These are phyloP conservation scores for Albophoma yamanashiensis DNA, from an alignment of 2,329 filamentous ascomycete genomes.

Conservation along the genomic window DNA sequence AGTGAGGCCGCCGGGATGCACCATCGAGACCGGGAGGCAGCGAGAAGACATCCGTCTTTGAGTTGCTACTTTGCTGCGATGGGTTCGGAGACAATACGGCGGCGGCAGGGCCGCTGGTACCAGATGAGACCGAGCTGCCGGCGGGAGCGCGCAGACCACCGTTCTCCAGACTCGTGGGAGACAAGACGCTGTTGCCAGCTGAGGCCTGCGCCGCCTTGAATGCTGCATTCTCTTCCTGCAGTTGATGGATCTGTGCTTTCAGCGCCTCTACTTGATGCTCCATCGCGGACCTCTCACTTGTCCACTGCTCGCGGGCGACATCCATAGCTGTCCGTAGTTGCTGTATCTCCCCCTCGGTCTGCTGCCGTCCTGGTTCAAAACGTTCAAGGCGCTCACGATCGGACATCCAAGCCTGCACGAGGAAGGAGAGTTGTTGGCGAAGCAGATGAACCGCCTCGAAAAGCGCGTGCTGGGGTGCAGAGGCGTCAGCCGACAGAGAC, in stretches of 20 bases:
- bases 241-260: neutral
- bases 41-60: slow-evolving; percentile 11
- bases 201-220: neutral
- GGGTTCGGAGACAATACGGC: slow-evolving; percentile 8
- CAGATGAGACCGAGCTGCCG: neutral
- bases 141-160: too few relatives aligned
- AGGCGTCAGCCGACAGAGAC: neutral
- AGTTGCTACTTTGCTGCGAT: slow-evolving; percentile 8
- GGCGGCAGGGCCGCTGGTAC: neutral
- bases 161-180: neutral
- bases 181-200: neutral
- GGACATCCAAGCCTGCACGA: slow-evolving; percentile 2
- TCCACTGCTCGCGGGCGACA: neutral
- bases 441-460: neutral
- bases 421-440: slow-evolving; percentile 2
- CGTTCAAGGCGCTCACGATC: slow-evolving; percentile 1
- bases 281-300: neutral
- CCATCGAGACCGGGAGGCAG: slow-evolving; percentile 23
- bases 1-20: slow-evolving; percentile 23
- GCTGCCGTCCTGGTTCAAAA: neutral
- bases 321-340: neutral
- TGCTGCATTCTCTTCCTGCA: neutral
- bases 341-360: neutral
- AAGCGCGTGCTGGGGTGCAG: neutral
- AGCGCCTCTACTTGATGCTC: neutral